These are phyloP conservation scores for Linum usitatissimum DNA, from an alignment of 345 rosid genomes.

Conservation along the genomic window DNA sequence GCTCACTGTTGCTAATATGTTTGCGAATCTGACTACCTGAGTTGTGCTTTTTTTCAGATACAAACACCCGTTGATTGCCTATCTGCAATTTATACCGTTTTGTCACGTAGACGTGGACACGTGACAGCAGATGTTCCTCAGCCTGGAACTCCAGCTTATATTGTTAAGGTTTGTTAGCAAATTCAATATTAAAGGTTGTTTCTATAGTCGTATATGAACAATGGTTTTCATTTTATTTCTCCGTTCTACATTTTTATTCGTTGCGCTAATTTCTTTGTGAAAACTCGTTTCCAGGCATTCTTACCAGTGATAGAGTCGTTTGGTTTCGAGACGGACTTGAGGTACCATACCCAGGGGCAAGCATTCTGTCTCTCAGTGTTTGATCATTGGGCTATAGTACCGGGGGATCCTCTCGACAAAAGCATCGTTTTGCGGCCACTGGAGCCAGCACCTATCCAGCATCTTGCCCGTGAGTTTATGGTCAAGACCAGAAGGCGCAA, in stretches of 20 bases:
- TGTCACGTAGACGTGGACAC: constrained; percentile 94
- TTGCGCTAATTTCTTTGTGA: neutral
- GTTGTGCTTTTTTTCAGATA: constrained; percentile 42
- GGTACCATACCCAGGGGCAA: constrained; percentile 90
- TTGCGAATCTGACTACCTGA: neutral
- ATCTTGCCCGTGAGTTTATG: constrained; percentile 84
- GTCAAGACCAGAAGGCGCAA: constrained; percentile 81
- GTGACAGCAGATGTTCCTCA: constrained; percentile 97
- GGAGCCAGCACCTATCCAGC: constrained; percentile 85
- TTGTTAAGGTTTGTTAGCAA: constrained; percentile 61
- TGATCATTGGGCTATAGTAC: constrained; percentile 90
- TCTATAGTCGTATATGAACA: too few relatives aligned
- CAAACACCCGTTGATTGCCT: constrained; percentile 97
- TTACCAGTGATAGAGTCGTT: constrained; percentile 81
- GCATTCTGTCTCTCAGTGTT: constrained; percentile 70
- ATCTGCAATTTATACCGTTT: constrained; percentile 81
- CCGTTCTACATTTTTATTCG: too few relatives aligned
- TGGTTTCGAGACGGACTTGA: constrained; percentile 85
- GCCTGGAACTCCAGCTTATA: constrained; percentile 93
- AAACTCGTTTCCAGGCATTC: constrained; percentile 48
- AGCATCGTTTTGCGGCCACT: constrained; percentile 72
- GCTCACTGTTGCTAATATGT: neutral
- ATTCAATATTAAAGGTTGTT: neutral
- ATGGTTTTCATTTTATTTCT: too few relatives aligned
- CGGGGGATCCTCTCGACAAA: constrained; percentile 95